Evolutionary conservation across 352 stramenopile species (phyloP), one percentile per base, ranked within the genome.

Genomic region (Hyaloperonospora arabidopsidis): DNA sequence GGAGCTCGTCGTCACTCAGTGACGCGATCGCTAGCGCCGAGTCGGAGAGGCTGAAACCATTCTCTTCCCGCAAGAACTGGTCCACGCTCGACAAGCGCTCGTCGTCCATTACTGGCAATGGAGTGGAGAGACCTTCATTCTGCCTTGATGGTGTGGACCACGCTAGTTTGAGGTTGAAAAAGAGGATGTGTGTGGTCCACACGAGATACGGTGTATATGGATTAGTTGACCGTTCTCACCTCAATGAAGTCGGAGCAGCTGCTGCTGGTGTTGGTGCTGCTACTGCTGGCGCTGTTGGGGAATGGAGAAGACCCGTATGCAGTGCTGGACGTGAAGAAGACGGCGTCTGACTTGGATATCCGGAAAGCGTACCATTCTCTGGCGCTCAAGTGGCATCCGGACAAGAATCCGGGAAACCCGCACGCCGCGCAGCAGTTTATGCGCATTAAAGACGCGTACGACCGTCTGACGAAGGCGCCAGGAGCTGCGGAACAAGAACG

Each of bases 381-480:
- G 23, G 86, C 88, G 22, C 67, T 96, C 36, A 94, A 97, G 56
- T 93, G 83, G 74, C 88, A 97, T 52, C 88, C 88, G 3, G 88
- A 97, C 67, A 95, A 95, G 71, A 91, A 91, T 49, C 70, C 54
- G 32, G 73, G 70, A 2, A 83, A 89, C 49, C 67, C 76, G 1
- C 43, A 84, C 10, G 83, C 83, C 0, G 75, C 88, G 61, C 57
- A 82, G 40, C 61, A 88, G 58, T 93, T 93, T 45, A 79, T 90
- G 76, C 75, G 74, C 38, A 82, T 93, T 47, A 70, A 75, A 21
- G 65, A 65, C 3, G 83, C 83, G 0, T 93, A 93, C 63, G 79
- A 93, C 45, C 62, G 63, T 43, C 56, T 93, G 11, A 76, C 56
- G 10, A 68, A 62, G 3, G 40, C 49, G 0, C 48, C 57, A 29